Percentiles rank a stretch among this genome's conserved stretches.
phyloP scores from a whole-genome alignment of 352 stramenopile species.

The Phytophthora macrochlamydospora region DNA sequence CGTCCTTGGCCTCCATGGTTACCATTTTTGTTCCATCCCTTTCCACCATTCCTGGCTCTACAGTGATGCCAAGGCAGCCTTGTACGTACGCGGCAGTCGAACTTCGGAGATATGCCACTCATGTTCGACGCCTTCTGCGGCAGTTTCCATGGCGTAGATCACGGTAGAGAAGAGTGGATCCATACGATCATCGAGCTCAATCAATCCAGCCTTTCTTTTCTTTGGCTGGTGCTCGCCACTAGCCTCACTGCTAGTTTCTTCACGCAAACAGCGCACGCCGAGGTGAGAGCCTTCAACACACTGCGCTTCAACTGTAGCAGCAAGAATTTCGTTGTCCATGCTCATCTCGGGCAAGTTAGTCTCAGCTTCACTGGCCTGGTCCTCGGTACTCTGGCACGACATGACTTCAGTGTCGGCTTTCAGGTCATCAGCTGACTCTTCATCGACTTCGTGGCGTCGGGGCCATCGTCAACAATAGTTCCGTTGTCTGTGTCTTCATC shows the following conservation, averaged over 20 bases:
- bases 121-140: background rate
- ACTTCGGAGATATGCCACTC: constrained; percentile 6
- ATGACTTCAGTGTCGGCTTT: too few relatives aligned
- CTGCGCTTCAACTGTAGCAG: background rate
- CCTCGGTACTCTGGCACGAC: too few relatives aligned
- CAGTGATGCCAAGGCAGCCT: background rate
- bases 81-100: constrained; percentile 1
- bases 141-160: background rate
- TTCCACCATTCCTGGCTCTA: constrained; percentile 7
- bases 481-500: too few relatives aligned
- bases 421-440: too few relatives aligned
- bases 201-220: background rate
- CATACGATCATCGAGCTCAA: background rate
- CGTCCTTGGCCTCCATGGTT: constrained; percentile 12
- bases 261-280: background rate
- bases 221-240: background rate
- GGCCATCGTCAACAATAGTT: too few relatives aligned
- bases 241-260: background rate
- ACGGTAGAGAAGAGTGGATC: background rate
- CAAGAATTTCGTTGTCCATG: background rate
- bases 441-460: too few relatives aligned
- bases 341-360: background rate
- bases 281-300: background rate
- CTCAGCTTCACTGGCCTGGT: background rate
- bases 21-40: constrained; percentile 10